A percentile compares a stretch with the other conserved stretches of the same genome.
These are phyloP conservation scores for Colletotrichum sp. DNA, from an alignment of 2,329 filamentous ascomycete genomes.

Conservation along the genomic window DNA sequence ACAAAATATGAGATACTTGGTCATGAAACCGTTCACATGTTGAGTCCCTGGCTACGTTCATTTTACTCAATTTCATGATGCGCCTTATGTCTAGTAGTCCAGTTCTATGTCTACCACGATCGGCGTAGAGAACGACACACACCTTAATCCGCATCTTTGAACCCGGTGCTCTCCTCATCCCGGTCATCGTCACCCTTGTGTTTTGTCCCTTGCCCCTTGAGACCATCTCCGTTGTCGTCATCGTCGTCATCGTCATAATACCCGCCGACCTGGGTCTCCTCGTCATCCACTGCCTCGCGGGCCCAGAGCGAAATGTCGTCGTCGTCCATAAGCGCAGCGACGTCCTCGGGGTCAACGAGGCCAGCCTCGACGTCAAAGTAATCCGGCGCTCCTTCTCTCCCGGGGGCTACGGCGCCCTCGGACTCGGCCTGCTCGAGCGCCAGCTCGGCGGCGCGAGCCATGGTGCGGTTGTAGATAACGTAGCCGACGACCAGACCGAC, in stretches of 20 bases:
- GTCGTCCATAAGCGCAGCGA: constrained; percentile 60
- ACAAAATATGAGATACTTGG: constrained; percentile 15
- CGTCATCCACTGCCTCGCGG: constrained; percentile 39
- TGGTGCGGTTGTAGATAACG: constrained; percentile 80
- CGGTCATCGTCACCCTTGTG: neutral
- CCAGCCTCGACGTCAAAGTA: constrained; percentile 52
- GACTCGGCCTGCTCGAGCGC: constrained; percentile 46
- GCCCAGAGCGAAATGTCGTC: constrained; percentile 67
- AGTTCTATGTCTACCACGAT: neutral
- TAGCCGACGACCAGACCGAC: constrained; percentile 80
- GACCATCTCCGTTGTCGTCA: constrained; percentile 25
- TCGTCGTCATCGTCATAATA: constrained; percentile 36
- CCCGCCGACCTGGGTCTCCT: constrained; percentile 19
- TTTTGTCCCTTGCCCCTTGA: neutral
- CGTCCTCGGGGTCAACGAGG: constrained; percentile 52
- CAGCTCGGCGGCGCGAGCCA: constrained; percentile 66
- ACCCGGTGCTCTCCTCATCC: neutral
- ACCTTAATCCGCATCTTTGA: constrained; percentile 1
- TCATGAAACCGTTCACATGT: neutral
- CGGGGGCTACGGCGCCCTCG: constrained; percentile 22
- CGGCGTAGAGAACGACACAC: neutral
- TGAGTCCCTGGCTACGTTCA: neutral
- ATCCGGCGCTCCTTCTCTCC: constrained; percentile 12
- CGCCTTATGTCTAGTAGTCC: neutral
- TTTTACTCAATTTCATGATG: neutral